Evolutionary conservation across 73 alveolate species (phyloP).

Genomic region (Tetrahymena elliotti): DNA sequence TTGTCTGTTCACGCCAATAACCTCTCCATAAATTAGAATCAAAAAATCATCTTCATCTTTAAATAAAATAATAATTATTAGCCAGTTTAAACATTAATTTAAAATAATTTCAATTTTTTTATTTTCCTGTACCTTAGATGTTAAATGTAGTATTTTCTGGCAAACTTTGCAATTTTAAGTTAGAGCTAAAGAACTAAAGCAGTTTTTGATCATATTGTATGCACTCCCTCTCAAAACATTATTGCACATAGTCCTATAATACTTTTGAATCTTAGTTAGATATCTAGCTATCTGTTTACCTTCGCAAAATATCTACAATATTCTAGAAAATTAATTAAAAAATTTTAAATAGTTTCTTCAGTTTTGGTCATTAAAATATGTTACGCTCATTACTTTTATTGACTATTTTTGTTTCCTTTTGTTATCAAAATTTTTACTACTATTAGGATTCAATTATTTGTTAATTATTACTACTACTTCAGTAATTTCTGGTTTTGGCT

Average conservation of each 20-base stretch:
- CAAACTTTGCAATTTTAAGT: neutral
- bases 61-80: neutral
- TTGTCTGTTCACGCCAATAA: neutral
- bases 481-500: neutral
- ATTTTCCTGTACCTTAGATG: neutral
- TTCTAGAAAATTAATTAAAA: neutral
- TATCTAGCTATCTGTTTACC: neutral
- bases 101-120: neutral
- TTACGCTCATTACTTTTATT: neutral
- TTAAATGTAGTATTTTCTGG: neutral
- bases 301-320: neutral
- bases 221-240: neutral
- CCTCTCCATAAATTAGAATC: neutral
- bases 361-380: no score
- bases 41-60: neutral
- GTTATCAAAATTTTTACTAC: neutral
- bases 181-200: neutral
- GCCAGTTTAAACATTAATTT: no score
- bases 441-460: neutral
- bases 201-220: neutral
- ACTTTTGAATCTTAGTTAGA: neutral
- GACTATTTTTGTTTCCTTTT: neutral
- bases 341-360: no score
- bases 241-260: neutral
- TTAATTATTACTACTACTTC: neutral